Conservation (phyloP, 2,329 filamentous ascomycete species). For the Pseudogymnoascus sp. region DNA sequence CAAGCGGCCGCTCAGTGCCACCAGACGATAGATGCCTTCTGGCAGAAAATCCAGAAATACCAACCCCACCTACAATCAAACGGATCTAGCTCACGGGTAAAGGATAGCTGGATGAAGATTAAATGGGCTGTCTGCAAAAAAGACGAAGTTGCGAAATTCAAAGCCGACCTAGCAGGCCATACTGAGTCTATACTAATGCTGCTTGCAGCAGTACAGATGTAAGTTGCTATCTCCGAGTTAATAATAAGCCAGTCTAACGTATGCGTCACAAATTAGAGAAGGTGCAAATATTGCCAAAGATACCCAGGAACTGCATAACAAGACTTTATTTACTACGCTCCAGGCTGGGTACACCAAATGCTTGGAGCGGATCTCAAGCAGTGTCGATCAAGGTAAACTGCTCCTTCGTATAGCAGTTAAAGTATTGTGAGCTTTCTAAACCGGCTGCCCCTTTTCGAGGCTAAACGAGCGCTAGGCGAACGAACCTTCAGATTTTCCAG, state of each 20-base stretch:
- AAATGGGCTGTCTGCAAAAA: slow-evolving; percentile 27
- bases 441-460: too few relatives aligned
- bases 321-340: too few relatives aligned
- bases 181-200: slow-evolving; percentile 17
- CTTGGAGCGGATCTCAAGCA: too few relatives aligned
- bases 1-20: slow-evolving; percentile 17
- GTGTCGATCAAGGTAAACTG: too few relatives aligned
- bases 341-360: too few relatives aligned
- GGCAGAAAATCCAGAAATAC: slow-evolving; percentile 24
- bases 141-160: slow-evolving; percentile 25
- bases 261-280: neutral
- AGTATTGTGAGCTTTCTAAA: too few relatives aligned
- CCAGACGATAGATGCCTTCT: slow-evolving; percentile 25
- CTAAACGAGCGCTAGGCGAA: too few relatives aligned
- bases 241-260: neutral
- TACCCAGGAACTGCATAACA: too few relatives aligned
- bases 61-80: slow-evolving; percentile 21
- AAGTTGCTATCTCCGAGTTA: neutral
- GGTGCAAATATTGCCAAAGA: neutral
- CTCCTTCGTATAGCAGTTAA: too few relatives aligned
- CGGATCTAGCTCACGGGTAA: slow-evolving; percentile 14
- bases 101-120: slow-evolving; percentile 22
- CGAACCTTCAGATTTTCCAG: too few relatives aligned
- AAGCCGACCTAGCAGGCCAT: slow-evolving; percentile 21
- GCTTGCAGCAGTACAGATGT: slow-evolving; percentile 9